Percentiles rank a stretch among this genome's conserved stretches.
Evolutionary conservation across 192 early-diverging fungal genomes (phyloP).

Genomic region (Coemansia sp.): DNA sequence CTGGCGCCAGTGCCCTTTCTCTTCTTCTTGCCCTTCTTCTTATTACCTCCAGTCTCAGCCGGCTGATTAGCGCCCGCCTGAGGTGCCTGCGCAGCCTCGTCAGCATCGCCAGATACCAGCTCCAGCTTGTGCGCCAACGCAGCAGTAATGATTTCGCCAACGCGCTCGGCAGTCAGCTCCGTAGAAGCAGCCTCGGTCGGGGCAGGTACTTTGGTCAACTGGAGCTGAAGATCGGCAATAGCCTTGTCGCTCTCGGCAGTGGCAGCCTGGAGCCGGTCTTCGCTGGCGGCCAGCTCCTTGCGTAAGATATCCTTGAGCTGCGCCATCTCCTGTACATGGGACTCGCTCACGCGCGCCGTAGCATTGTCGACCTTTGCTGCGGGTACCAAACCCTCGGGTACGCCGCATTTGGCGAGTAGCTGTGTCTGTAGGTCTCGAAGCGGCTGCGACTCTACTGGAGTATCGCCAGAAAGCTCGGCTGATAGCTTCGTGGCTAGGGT

Average conservation of each 20-base stretch:
- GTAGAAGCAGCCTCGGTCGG: neutral
- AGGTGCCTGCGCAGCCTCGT: neutral
- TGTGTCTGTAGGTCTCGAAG: constrained; percentile 6
- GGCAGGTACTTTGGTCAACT: neutral
- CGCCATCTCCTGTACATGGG: constrained; percentile 18
- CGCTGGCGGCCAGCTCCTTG: constrained; percentile 29
- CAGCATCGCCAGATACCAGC: neutral
- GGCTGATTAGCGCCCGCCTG: neutral
- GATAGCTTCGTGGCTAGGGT: constrained; percentile 17
- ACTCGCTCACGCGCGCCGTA: constrained; percentile 10
- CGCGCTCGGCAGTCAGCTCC: constrained; percentile 25
- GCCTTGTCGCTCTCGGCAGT: constrained; percentile 15
- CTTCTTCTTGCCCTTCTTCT: constrained; percentile 46
- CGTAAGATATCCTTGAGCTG: constrained; percentile 39
- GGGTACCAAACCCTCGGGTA: constrained; percentile 30
- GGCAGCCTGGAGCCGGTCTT: constrained; percentile 15
- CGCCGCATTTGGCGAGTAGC: constrained; percentile 27
- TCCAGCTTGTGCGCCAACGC: constrained; percentile 26
- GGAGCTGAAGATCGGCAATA: constrained; percentile 11
- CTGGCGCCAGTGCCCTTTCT: constrained; percentile 26
- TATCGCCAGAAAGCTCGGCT: neutral
- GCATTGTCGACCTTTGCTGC: constrained; percentile 16
- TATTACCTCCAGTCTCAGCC: constrained; percentile 5
- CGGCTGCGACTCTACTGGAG: neutral
- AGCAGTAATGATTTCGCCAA: constrained; percentile 27